A percentile compares a stretch with the other conserved stretches of the same genome.
phyloP scores from a whole-genome alignment of 2,329 filamentous ascomycete species.

The Colletotrichum gloeosporioides region DNA sequence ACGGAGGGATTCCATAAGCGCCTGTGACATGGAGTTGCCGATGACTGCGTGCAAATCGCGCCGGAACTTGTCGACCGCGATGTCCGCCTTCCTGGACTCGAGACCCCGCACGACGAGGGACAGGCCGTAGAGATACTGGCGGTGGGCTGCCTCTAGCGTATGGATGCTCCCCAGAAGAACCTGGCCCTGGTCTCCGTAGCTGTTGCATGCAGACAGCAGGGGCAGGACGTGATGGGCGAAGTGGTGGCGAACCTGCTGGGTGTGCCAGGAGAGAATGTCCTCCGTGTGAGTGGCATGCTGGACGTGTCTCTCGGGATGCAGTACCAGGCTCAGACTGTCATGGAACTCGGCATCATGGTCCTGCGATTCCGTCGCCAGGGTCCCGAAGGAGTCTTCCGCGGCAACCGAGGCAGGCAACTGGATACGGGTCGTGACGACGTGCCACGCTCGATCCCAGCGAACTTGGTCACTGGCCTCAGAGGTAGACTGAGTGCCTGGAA shows the following conservation, averaged over 20 bases:
- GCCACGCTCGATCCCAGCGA: conserved; percentile 67
- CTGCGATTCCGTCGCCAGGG: conserved; percentile 48
- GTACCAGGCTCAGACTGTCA: conserved; percentile 57
- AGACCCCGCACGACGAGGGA: conserved; percentile 56
- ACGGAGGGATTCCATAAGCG: conserved; percentile 59
- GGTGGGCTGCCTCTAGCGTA: conserved; percentile 64
- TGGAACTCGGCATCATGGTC: conserved; percentile 51
- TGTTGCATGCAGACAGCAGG: conserved; percentile 53
- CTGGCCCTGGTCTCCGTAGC: conserved; percentile 46
- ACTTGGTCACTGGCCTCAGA: conserved; percentile 53
- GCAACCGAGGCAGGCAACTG: conserved; percentile 61
- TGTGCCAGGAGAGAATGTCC: conserved; percentile 65
- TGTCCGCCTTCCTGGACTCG: conserved; percentile 39
- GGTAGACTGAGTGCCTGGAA: conserved; percentile 4
- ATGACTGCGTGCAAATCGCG: conserved; percentile 70
- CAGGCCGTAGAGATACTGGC: conserved; percentile 62
- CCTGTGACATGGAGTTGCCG: conserved; percentile 63
- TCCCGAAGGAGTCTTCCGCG: conserved; percentile 59
- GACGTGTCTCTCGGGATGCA: conserved; percentile 50
- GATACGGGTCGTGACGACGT: conserved; percentile 63
- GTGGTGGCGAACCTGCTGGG: conserved; percentile 64
- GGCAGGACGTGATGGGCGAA: conserved; percentile 66
- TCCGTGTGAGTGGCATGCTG: conserved; percentile 59
- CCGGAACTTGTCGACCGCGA: conserved; percentile 56
- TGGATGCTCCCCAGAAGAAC: conserved; percentile 58